Base-by-base conservation (phyloP, 202 grass and related monocot species). In the Panicum virgatum region DNA sequence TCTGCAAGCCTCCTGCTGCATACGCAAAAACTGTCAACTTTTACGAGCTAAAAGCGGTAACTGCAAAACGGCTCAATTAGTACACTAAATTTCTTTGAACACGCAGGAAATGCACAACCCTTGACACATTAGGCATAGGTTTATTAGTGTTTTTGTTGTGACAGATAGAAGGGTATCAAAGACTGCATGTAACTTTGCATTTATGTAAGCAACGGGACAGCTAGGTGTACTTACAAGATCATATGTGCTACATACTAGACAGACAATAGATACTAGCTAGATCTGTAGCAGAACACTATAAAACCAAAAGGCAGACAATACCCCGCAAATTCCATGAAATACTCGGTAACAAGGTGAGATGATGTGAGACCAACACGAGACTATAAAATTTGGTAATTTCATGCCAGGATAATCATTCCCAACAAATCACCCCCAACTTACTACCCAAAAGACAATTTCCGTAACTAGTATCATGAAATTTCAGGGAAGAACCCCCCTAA, bases 41-140 rank as follows among this genome's bases (percentile, higher is more conserved):
- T 90, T 79, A 90, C 42, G 61, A n/a, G 66, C 20, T 79, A 82
- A 73, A 34, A 38, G 72, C 25, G 42, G 67, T 52, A 79, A 82
- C 74, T 54, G 20, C 26, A 61, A 53, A 78, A 40, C 18, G 59
- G 23, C 72, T 78, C 29, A 48, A 23, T 69, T 68, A 40, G 15
- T 61, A 62, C 4, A 48, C 19, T 66, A 37, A 26, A 46, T 62
- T 67, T 62, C 19, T 66, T 83, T 47, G 68, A 66, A 1, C 45
- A 7, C 7, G 7, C 2, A 19, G 40, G 20, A 51, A 79, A 37
- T 29, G 12, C 37, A 65, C 4, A 71, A 76, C 14, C 16, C 18
- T 83, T 83, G 44, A 26, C 5, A 7, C 44, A 54, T 66, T 69
- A 46, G 58, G 48, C 34, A 48, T 74, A 50, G 9, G 23, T 86